Conservation (phyloP, 192 early-diverging fungal species). For the Rhizophagus prolifer region DNA sequence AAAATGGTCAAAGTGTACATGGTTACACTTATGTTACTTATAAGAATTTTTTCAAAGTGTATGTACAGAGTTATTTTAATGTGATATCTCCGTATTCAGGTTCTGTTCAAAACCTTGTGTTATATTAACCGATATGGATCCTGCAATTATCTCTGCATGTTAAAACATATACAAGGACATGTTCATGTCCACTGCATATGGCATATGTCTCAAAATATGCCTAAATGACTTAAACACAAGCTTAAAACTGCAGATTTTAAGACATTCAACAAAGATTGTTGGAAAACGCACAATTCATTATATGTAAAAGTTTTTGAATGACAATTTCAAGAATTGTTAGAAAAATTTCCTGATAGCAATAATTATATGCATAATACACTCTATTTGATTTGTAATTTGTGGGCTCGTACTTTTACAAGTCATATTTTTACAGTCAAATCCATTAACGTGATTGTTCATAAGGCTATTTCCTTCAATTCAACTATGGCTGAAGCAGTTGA, state of each 20-base stretch:
- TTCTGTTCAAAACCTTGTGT: not conserved
- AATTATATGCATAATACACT: not conserved
- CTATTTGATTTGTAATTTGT: not conserved
- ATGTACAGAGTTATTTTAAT: no score
- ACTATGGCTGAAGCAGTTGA: not conserved
- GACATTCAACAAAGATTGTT: not conserved
- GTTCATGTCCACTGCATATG: not conserved
- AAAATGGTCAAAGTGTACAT: no score
- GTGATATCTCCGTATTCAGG: no score
- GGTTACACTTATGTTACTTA: no score
- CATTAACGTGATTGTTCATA: constrained; percentile 1
- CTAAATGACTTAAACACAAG: not conserved
- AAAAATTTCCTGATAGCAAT: not conserved
- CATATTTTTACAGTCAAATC: constrained; percentile 15
- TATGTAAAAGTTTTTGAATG: not conserved
- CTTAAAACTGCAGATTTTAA: not conserved
- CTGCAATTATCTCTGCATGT: not conserved
- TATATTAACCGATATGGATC: constrained; percentile 2
- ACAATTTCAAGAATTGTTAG: not conserved
- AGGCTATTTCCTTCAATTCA: not conserved
- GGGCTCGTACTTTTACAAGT: constrained; percentile 2
- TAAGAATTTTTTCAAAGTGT: no score
- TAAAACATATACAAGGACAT: not conserved
- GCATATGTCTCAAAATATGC: not conserved
- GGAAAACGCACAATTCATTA: not conserved